phyloP scores from a whole-genome alignment of 2,329 filamentous ascomycete species.

The Colletotrichum abscissum region DNA sequence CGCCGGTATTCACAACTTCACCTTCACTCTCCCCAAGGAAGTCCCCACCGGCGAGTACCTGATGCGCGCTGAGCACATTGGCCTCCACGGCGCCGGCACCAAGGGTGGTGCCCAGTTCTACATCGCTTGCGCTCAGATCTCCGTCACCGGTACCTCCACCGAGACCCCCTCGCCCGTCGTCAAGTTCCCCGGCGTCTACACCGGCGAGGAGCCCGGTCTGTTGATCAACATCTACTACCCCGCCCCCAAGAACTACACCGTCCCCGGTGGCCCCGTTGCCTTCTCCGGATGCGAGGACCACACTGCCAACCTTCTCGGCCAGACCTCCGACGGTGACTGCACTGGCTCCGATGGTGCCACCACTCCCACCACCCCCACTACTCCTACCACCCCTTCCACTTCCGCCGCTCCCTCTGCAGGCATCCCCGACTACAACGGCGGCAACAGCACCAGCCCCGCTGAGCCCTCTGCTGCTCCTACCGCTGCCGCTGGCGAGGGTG shows the following conservation, averaged over 20 bases:
- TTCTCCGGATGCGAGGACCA: slow-evolving; percentile 49
- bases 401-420: slow-evolving; percentile 34
- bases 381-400: slow-evolving; percentile 2
- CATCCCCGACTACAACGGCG: slow-evolving; percentile 31
- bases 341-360: slow-evolving; percentile 39
- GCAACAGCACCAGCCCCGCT: slow-evolving; percentile 26
- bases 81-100: slow-evolving; percentile 45
- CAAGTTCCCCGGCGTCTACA: slow-evolving; percentile 47
- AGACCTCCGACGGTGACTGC: slow-evolving; percentile 49
- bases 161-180: slow-evolving; percentile 44
- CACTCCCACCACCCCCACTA: slow-evolving; percentile 20
- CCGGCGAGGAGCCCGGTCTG: slow-evolving; percentile 46
- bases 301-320: slow-evolving; percentile 48
- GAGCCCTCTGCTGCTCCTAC: neutral
- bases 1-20: slow-evolving; percentile 47
- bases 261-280: slow-evolving; percentile 48
- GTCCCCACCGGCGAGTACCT: slow-evolving; percentile 50
- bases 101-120: slow-evolving; percentile 51
- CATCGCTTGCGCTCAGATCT: slow-evolving; percentile 49
- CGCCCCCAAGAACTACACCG: slow-evolving; percentile 44
- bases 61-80: slow-evolving; percentile 51
- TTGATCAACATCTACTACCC: slow-evolving; percentile 50
- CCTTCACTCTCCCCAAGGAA: slow-evolving; percentile 52
- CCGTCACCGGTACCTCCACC: slow-evolving; percentile 45
- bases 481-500: neutral